These are phyloP conservation scores for Dactylellina parvicollis DNA, from an alignment of 2,329 filamentous ascomycete genomes.

Conservation along the genomic window DNA sequence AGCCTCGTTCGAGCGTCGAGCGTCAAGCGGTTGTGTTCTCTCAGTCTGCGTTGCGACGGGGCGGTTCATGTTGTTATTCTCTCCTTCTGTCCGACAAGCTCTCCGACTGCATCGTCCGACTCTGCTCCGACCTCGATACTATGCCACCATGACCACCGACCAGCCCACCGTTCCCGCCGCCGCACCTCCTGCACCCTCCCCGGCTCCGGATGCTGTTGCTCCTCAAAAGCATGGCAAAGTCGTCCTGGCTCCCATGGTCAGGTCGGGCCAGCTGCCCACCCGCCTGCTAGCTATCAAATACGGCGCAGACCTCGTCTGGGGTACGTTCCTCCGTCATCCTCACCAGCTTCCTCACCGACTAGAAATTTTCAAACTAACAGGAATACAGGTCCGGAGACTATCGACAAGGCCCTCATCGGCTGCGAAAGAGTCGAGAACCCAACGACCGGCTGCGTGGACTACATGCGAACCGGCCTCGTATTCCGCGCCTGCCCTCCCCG, in stretches of 20 bases:
- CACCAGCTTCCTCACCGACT: neutral
- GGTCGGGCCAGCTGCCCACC: constrained; percentile 93
- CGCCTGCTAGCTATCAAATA: constrained; percentile 90
- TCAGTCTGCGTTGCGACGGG: no score
- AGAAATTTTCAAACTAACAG: neutral
- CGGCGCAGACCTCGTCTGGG: constrained; percentile 96
- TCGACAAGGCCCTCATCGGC: constrained; percentile 91
- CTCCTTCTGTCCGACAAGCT: constrained; percentile 27
- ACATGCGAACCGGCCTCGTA: constrained; percentile 73
- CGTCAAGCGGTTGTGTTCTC: no score
- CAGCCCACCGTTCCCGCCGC: constrained; percentile 16
- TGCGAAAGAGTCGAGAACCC: constrained; percentile 80
- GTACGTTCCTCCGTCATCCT: constrained; percentile 63
- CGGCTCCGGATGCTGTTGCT: neutral
- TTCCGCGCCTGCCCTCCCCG: constrained; percentile 82
- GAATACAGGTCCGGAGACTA: constrained; percentile 82
- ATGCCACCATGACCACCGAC: constrained; percentile 52
- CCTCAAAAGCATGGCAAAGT: constrained; percentile 39
- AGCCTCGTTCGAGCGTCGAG: no score
- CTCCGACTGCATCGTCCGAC: constrained; percentile 19
- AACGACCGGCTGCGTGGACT: constrained; percentile 82
- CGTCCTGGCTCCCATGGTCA: constrained; percentile 96
- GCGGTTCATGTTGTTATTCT: neutral
- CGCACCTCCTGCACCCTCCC: constrained; percentile 1
- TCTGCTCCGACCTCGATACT: constrained; percentile 2